These are phyloP conservation scores for Plasmodium yoelii DNA, from an alignment of 169 alveolate species.

Conservation along the genomic window DNA sequence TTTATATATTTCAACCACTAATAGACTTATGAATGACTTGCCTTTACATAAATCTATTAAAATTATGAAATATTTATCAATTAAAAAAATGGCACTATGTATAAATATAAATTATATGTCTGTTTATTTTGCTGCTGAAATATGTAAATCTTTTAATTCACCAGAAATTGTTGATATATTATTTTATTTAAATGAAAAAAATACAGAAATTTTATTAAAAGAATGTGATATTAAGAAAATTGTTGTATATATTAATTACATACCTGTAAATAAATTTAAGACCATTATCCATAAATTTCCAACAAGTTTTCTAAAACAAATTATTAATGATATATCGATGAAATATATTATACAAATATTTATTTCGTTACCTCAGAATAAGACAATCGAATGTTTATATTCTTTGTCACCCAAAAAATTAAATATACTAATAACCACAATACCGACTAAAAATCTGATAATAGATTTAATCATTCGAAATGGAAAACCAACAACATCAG, in stretches of 20 bases:
- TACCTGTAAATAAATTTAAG: conserved; percentile 36
- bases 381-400: conserved; percentile 17
- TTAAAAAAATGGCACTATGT: conserved; percentile 22
- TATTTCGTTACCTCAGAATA: conserved; percentile 23
- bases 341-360: conserved; percentile 30
- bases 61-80: conserved; percentile 27
- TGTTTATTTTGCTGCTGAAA: conserved; percentile 13
- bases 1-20: conserved; percentile 17
- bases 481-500: neutral
- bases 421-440: neutral
- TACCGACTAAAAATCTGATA: conserved; percentile 13
- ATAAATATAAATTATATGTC: conserved; percentile 13
- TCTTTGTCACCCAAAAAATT: conserved; percentile 13
- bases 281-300: conserved; percentile 27
- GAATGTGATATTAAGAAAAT: conserved; percentile 18
- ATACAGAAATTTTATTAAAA: conserved; percentile 20
- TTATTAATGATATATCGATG: conserved; percentile 68
- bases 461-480: neutral
- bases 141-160: conserved; percentile 31
- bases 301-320: conserved; percentile 21
- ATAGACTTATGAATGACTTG: conserved; percentile 28
- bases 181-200: conserved; percentile 15
- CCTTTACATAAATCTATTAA: conserved; percentile 58
- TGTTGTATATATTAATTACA: conserved; percentile 46
- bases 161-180: conserved; percentile 32